A percentile compares a stretch with the other conserved stretches of the same genome.
These are phyloP conservation scores for Gossypium davidsonii DNA, from an alignment of 441 rosid genomes.

Conservation along the genomic window DNA sequence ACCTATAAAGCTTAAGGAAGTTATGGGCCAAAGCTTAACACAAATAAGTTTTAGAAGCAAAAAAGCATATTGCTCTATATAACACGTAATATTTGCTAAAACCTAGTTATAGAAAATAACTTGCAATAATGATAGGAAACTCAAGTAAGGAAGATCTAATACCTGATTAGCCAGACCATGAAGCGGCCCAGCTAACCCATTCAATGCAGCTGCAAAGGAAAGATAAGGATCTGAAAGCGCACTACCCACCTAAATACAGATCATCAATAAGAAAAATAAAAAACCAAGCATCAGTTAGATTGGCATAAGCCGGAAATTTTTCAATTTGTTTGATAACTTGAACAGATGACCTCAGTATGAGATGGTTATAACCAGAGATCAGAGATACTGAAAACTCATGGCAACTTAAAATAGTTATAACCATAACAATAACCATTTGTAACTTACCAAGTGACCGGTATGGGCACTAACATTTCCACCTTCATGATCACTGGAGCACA, in stretches of 20 bases:
- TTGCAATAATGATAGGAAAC: not conserved
- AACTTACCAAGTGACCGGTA: constrained; percentile 88
- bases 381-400: not conserved
- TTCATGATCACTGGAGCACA: constrained; percentile 81
- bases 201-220: constrained; percentile 89
- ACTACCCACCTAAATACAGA: constrained; percentile 67
- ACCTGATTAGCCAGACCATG: constrained; percentile 99
- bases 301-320: not conserved
- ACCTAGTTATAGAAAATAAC: not conserved
- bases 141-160: constrained; percentile 11
- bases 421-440: not conserved
- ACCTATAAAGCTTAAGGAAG: not conserved
- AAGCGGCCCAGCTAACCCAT: constrained; percentile 98
- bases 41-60: constrained; percentile 6
- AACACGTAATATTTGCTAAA: not conserved
- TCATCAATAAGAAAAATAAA: constrained; percentile 5
- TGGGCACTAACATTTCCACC: constrained; percentile 99
- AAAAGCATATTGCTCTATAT: not conserved
- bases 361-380: not conserved
- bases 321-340: not conserved
- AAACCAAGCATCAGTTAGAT: not conserved
- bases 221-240: constrained; percentile 98
- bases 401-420: not conserved
- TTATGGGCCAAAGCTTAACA: not conserved
- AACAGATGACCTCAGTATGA: not conserved